Evolutionary conservation across 352 stramenopile species (phyloP), one percentile per base, ranked within the genome.

Genomic region (Phytophthora podocarpi): DNA sequence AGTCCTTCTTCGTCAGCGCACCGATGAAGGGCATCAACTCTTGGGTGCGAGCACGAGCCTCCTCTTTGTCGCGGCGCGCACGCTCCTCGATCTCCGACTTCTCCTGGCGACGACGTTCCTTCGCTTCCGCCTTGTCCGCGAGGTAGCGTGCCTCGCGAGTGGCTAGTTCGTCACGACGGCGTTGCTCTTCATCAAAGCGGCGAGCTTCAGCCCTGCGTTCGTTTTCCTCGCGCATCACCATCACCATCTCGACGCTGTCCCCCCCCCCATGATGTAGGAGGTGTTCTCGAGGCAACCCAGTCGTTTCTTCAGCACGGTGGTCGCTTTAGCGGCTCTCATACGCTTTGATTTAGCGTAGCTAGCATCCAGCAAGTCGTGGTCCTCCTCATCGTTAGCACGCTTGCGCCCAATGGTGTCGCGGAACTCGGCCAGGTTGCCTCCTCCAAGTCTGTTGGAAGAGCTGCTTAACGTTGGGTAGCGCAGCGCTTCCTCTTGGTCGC

Each of bases 71-170:
- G 4, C 34, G n/a, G 20, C 34, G 34, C 2, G 39, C 39, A 16
- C 42, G 42, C 15, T 50, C 42, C 15, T 37, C 42, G 26, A 50
- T 27, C 42, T 50, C 42, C 15, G 37, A 27, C 27, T 37, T 50
- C 3, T 50, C 42, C 9, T 50, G 42, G n/a, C 42, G 42, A 7
- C 42, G 42, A 1, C 42, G 42, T 30, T 50, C 42, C 23, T 50
- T 27, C 2, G 27, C 24, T 10, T 50, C 42, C 1, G 42, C 27
- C 18, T 50, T 50, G 1, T 50, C 42, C 24, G 7, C 26, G 5
- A 37, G 26, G 4, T 16, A 18, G 8, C 5, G 42, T 3, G 42
- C 26, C 26, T 50, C 42, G 6, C n/a, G 9, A 5, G n/a, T n/a
- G 5, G 27, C 26, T 2, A 10, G 6, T 3, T 50, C 16, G n/a